Base-by-base conservation (phyloP, 495 filamentous ascomycete genomes). In the Podospora comata region DNA sequence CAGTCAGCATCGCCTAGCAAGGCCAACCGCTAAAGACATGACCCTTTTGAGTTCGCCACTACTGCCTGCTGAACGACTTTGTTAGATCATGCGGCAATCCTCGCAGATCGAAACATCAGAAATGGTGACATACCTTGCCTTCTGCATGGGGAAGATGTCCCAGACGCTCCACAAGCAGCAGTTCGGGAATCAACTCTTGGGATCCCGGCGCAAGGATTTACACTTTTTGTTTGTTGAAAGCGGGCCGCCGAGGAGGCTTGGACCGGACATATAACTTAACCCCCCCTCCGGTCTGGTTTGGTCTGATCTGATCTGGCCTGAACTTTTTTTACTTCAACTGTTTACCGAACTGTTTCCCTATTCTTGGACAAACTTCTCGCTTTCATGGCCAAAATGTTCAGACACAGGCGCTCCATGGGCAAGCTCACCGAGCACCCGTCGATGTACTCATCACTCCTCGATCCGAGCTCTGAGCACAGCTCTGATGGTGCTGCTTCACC, bases 361-460 rank as follows among this genome's bases (percentile, higher is more conserved):
- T 30, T 23, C 64, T 48, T 28, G 6, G n/a, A 18, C 26, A 53
- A 53, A 39, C 19, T 48, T 65, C 19, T 48, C 30, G 39, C 11
- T 54, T 27, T 9, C 57, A 75, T 75, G 73, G 65, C 73, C 32
- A 71, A 66, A 32, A 60, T 73, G 53, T 73, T 75, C 65, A 63
- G 60, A 61, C 64, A 68, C 53, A 64, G 56, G 5, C 58, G 60
- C 15, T 54, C 71, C 54, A 27, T 53, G 27, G 11, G 62, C 20
- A 39, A 34, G 11, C 61, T 54, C 28, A 57, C 56, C 20, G 68
- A 74, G 34, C 65, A 68, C 30, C 28, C 68, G 28, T 72, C 69
- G 19, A 68, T 66, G 1, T 77, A 74, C 68, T 69, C 65, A n/a
- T 75, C 76, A n/a, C 70, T 78, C 34, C 65, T 78, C 18, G 71